Evolutionary conservation across 495 filamentous ascomycete species (phyloP).

Genomic region (Mytilinidion resinicola): DNA sequence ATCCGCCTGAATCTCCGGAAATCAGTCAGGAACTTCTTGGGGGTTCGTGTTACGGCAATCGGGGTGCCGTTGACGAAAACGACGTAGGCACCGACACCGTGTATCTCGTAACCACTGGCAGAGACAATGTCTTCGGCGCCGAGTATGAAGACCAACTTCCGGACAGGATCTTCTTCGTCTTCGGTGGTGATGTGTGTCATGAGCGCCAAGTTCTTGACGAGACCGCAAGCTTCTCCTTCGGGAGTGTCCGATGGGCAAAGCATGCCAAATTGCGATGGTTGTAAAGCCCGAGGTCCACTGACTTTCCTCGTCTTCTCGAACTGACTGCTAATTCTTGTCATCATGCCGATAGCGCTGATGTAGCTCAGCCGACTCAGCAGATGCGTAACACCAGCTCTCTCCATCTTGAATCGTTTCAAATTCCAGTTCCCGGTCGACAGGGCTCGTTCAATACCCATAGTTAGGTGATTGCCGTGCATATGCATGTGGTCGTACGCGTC

Average conservation of each 20-base stretch:
- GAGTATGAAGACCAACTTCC: conserved; percentile 68
- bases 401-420: conserved; percentile 96
- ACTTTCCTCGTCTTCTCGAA: conserved; percentile 98
- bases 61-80: conserved; percentile 95
- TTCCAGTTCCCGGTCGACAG: conserved; percentile 98
- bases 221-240: conserved; percentile 94
- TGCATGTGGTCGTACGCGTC: conserved; percentile 74
- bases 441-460: conserved; percentile 81
- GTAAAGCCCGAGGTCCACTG: conserved; percentile 85
- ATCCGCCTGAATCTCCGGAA: conserved; percentile 81
- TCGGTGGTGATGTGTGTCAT: conserved; percentile 99
- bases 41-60: conserved; percentile 70
- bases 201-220: conserved; percentile 95
- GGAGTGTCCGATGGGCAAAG: conserved; percentile 94
- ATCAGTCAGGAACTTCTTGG: conserved; percentile 72
- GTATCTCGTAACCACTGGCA: conserved; percentile 72
- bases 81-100: conserved; percentile 73
- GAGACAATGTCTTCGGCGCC: conserved; percentile 72
- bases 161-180: conserved; percentile 82
- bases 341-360: conserved; percentile 98
- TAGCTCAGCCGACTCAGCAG: conserved; percentile 93
- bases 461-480: conserved; percentile 74
- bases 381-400: conserved; percentile 92
- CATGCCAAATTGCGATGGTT: conserved; percentile 97
- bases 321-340: conserved; percentile 97